A percentile compares a stretch with the other conserved stretches of the same genome.
Evolutionary conservation across 306 rosid species (phyloP).

Genomic region (Corylus avellana): DNA sequence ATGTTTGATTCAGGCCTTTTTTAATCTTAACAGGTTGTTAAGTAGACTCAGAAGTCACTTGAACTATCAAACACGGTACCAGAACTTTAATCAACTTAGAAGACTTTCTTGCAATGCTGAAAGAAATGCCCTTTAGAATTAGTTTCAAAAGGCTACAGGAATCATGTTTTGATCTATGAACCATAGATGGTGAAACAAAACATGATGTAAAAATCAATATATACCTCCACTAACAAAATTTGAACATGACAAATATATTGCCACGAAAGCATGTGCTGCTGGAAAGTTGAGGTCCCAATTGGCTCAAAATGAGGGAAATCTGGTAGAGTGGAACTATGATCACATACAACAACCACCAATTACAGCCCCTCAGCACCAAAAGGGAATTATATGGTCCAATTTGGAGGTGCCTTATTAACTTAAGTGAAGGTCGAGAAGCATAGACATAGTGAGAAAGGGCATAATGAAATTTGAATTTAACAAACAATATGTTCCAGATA

Average conservation of each 20-base stretch:
- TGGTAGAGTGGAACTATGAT: background rate
- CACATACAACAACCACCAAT: background rate
- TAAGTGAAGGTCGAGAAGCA: background rate
- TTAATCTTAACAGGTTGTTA: background rate
- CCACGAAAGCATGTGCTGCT: background rate
- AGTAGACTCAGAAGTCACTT: conserved; percentile 10
- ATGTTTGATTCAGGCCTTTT: conserved; percentile 17
- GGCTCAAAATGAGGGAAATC: background rate
- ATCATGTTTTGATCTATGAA: background rate
- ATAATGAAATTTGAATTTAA: background rate
- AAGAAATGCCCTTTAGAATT: conserved; percentile 2
- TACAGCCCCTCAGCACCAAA: background rate
- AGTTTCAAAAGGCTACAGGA: conserved; percentile 18
- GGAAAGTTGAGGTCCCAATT: background rate
- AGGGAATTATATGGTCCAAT: background rate
- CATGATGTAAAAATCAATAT: background rate
- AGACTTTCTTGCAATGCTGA: conserved; percentile 16
- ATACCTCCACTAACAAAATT: background rate
- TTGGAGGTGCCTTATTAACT: background rate
- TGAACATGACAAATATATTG: background rate
- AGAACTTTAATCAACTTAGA: conserved; percentile 22
- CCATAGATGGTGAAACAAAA: background rate
- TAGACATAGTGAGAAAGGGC: background rate
- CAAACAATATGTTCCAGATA: background rate
- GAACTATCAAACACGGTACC: conserved; percentile 16